Base-by-base conservation (phyloP, 1,139 yeast genomes). In the Saccharomyces uvarum region DNA sequence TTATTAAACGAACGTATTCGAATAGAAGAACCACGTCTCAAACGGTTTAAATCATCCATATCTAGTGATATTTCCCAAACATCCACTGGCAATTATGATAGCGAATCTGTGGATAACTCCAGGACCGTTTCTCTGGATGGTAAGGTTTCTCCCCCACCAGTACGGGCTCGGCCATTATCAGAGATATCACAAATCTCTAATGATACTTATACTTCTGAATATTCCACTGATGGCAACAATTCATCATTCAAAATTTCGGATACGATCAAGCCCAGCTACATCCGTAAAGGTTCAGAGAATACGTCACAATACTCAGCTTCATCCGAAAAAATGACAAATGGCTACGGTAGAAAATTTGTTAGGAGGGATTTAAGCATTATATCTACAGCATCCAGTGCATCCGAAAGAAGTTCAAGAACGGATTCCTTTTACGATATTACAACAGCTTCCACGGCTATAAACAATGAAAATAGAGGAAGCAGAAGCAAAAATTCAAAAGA, bases 181-280 rank as follows among this genome's bases (percentile, higher is more conserved):
- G 79, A 84, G 71, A 71, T 84, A 2, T 84, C 91, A 0, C 88
- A 83, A 60, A 63, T 78, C 46, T 82, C 87, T 52, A 86, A 83
- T 61, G 74, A 79, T 59, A 79, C 83, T 1, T 78, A 79, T 28
- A 64, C 61, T 31, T 72, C 71, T 3, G 74, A 70, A 51, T 68
- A 69, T 53, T 70, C 74, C 0, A 69, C 72, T 6, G 72, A 70
- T 58, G 72, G 70, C 0, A 66, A 67, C 26, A 60, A 59, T 8
- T 62, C 70, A 1, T 65, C 67, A 14, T 59, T 59, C 50, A 63
- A 56, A 50, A 55, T 54, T 24, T 51, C 59, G 2, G 62, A 58
- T 16, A 57, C 56, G 7, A 48, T 49, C 48, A 54, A 55, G 49
- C 52, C 60, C n/a, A 58, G 51, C 44, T 54, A 51, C 16, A 48